Evolutionary conservation across 495 filamentous ascomycete genomes (phyloP).

Genomic region (Echria macrotheca): DNA sequence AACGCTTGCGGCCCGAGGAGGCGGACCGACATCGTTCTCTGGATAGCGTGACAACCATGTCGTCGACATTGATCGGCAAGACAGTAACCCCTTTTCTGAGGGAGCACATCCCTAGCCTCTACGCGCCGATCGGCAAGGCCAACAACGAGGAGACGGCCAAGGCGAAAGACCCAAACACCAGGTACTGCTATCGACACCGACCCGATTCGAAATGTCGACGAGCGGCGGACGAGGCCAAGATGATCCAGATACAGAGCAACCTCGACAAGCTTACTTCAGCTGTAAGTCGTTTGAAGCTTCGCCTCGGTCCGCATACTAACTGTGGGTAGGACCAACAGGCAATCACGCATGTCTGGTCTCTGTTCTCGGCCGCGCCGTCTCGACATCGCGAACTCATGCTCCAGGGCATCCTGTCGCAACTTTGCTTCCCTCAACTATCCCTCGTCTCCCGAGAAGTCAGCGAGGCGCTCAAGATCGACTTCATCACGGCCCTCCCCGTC

Average conservation of each 20-base stretch:
- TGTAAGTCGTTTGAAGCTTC: conserved; percentile 37
- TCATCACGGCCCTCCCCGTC: conserved; percentile 76
- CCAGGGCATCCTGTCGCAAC: conserved; percentile 88
- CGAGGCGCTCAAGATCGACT: conserved; percentile 94
- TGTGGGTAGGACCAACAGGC: conserved; percentile 64
- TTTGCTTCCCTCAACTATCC: conserved; percentile 95
- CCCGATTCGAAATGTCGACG: conserved; percentile 91
- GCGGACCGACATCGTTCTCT: conserved; percentile 27
- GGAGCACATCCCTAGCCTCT: conserved; percentile 78
- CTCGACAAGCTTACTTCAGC: conserved; percentile 72
- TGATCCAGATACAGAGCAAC: conserved; percentile 87
- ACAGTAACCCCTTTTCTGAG: conserved; percentile 75
- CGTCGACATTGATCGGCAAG: conserved; percentile 45
- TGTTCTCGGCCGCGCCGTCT: conserved; percentile 91
- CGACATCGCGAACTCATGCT: conserved; percentile 95
- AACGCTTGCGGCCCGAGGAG: conserved; percentile 38
- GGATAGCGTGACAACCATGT: conserved; percentile 39
- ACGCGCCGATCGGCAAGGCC: conserved; percentile 59
- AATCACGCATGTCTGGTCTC: conserved; percentile 92
- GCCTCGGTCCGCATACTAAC: too few relatives aligned
- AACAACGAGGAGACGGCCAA: conserved; percentile 34
- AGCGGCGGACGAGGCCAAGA: conserved; percentile 88
- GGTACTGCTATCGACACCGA: conserved; percentile 92
- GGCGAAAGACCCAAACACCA: conserved; percentile 64
- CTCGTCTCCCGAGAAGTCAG: conserved; percentile 80